Conservation (phyloP, 2,329 filamentous ascomycete species). For the Lecanicillium sp. region DNA sequence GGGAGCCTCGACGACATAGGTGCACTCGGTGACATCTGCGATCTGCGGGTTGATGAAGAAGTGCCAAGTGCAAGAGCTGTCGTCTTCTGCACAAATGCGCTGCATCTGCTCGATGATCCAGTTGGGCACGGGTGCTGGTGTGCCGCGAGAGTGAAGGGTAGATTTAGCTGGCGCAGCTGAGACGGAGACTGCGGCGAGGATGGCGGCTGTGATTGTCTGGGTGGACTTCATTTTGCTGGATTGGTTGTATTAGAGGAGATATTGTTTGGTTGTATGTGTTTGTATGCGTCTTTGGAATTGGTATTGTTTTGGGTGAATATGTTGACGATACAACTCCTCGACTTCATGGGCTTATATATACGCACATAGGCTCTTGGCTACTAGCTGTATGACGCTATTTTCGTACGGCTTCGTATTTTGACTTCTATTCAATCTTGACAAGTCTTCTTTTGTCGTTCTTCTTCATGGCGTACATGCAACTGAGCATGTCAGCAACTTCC, state of each 20-base stretch:
- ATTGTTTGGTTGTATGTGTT: background rate
- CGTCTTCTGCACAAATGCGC: constrained; percentile 29
- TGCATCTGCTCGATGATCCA: constrained; percentile 33
- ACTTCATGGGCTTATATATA: too few relatives aligned
- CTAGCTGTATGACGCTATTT: too few relatives aligned
- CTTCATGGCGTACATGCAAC: too few relatives aligned
- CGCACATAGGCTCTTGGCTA: too few relatives aligned
- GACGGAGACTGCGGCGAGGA: constrained; percentile 26
- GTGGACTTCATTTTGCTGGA: constrained; percentile 33
- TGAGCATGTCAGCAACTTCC: background rate
- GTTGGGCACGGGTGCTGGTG: constrained; percentile 14
- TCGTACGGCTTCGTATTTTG: too few relatives aligned
- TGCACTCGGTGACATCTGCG: constrained; percentile 24
- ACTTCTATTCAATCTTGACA: too few relatives aligned
- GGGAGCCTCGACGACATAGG: constrained; percentile 30
- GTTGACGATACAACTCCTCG: too few relatives aligned
- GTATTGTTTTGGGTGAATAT: too few relatives aligned
- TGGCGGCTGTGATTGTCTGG: constrained; percentile 25
- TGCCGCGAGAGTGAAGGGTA: constrained; percentile 28
- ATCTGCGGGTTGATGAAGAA: constrained; percentile 32
- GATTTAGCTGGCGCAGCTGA: constrained; percentile 25
- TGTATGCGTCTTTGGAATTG: too few relatives aligned
- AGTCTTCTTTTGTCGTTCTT: too few relatives aligned
- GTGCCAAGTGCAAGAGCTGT: constrained; percentile 34
- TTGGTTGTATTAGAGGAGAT: constrained; percentile 7